A percentile compares a stretch with the other conserved stretches of the same genome.
Evolutionary conservation across 129 eudicot genomes (phyloP).

Genomic region (Centella asiatica): DNA sequence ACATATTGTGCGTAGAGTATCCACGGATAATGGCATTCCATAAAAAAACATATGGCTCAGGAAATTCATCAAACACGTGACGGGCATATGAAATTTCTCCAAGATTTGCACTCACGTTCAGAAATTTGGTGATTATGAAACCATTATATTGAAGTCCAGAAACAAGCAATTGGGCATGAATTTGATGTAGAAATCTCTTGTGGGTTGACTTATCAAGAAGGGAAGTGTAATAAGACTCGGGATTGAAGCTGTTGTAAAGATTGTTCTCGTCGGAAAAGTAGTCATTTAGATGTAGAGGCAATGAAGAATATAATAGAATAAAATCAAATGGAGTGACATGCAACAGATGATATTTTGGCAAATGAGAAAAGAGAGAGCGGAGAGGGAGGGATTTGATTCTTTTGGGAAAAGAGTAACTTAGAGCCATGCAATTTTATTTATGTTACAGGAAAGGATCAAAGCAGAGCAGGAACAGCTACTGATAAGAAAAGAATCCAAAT

Average conservation of each 20-base stretch:
- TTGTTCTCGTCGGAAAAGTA: slow-evolving; percentile 7
- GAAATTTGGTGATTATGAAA: slow-evolving; percentile 51
- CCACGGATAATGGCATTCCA: slow-evolving; percentile 87
- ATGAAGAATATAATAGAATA: not conserved
- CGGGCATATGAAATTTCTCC: slow-evolving; percentile 56
- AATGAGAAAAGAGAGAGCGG: no score
- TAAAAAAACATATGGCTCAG: slow-evolving; percentile 53
- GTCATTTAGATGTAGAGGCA: slow-evolving; percentile 8
- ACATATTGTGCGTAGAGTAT: slow-evolving; percentile 36
- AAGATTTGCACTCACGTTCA: slow-evolving; percentile 31
- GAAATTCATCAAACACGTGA: slow-evolving; percentile 74
- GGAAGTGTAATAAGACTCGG: slow-evolving; percentile 39
- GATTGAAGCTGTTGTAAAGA: slow-evolving; percentile 17
- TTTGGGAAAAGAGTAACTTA: no score
- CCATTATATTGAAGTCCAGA: slow-evolving; percentile 48
- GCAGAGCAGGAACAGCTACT: no score
- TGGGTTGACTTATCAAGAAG: slow-evolving; percentile 42
- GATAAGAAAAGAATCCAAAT: no score
- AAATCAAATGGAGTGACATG: slow-evolving; percentile 2
- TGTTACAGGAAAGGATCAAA: no score
- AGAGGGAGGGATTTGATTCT: no score
- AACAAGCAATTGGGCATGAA: slow-evolving; percentile 39
- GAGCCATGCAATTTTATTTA: no score
- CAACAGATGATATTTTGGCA: slow-evolving; percentile 17
- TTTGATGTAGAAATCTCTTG: slow-evolving; percentile 37